A percentile compares a stretch with the other conserved stretches of the same genome.
phyloP scores from a whole-genome alignment of 2,329 filamentous ascomycete genomes.

The Annulohypoxylon truncatum region DNA sequence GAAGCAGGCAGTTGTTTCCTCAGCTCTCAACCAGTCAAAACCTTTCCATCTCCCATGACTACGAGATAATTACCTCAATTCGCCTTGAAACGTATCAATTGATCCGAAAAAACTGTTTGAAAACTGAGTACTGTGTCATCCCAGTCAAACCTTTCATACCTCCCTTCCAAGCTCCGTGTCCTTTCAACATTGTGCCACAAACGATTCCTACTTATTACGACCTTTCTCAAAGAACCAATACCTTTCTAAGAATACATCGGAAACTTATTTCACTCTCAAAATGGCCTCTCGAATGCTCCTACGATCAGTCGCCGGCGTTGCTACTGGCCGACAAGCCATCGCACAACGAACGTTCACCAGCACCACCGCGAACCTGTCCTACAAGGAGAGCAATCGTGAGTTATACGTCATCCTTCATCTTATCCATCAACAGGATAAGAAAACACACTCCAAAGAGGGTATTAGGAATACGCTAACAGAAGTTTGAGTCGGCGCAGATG shows the following conservation, averaged over 20 bases:
- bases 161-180: conserved; percentile 7
- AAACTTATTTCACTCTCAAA: conserved; percentile 15
- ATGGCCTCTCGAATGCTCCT: conserved; percentile 51
- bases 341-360: conserved; percentile 43
- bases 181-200: conserved; percentile 3
- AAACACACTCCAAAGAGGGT: not conserved
- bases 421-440: conserved; percentile 44
- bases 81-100: conserved; percentile 24
- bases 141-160: not conserved
- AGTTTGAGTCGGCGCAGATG: conserved; percentile 5
- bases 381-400: conserved; percentile 48
- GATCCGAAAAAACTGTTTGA: conserved; percentile 9
- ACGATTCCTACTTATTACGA: conserved; percentile 7
- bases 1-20: conserved; percentile 21
- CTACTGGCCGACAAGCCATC: conserved; percentile 43
- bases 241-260: not conserved
- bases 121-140: conserved; percentile 16
- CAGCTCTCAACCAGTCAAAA: conserved; percentile 30
- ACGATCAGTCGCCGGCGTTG: conserved; percentile 41
- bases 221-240: not conserved
- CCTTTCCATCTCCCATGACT: conserved; percentile 29
- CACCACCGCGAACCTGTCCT: conserved; percentile 40
- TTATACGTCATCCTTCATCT: not conserved
- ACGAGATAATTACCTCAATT: conserved; percentile 38
- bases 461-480: conserved; percentile 4